These are phyloP conservation scores for Pseudopyrenochaeta lycopersici DNA, from an alignment of 2,329 filamentous ascomycete species.

Conservation along the genomic window DNA sequence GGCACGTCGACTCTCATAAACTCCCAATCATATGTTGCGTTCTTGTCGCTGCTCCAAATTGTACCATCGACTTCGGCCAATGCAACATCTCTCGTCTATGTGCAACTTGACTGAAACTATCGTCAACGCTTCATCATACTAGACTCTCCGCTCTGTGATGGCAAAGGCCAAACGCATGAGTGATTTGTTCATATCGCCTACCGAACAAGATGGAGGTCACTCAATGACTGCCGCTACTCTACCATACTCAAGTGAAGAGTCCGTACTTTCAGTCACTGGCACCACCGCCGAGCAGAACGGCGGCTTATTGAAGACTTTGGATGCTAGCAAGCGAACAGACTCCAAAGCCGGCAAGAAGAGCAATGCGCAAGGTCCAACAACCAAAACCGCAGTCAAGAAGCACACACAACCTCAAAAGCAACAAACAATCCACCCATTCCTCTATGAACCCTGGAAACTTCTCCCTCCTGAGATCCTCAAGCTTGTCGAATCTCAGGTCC, in stretches of 20 bases:
- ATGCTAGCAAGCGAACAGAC: not conserved
- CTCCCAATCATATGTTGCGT: no score
- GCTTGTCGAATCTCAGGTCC: constrained; percentile 5
- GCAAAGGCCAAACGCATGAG: constrained; percentile 29
- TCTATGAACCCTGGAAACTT: constrained; percentile 32
- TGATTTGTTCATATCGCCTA: constrained; percentile 29
- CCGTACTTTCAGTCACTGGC: constrained; percentile 26
- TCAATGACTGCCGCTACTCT: constrained; percentile 9
- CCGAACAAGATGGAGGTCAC: constrained; percentile 10
- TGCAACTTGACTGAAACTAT: not conserved
- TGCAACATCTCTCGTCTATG: no score
- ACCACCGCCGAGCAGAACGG: not conserved
- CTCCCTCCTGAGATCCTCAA: constrained; percentile 15
- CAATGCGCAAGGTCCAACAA: constrained; percentile 5
- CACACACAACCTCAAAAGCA: constrained; percentile 4
- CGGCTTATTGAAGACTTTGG: not conserved
- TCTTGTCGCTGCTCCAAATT: no score
- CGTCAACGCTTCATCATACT: not conserved
- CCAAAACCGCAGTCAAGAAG: not conserved
- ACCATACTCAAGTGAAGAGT: constrained; percentile 30
- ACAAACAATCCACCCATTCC: constrained; percentile 15
- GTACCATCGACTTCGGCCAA: no score
- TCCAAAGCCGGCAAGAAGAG: constrained; percentile 10
- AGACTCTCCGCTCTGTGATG: not conserved
- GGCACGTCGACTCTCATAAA: no score